Evolutionary conservation across 2,329 filamentous ascomycete genomes (phyloP), one percentile per base, ranked within the genome.

Genomic region (Tolypocladium capitatum): DNA sequence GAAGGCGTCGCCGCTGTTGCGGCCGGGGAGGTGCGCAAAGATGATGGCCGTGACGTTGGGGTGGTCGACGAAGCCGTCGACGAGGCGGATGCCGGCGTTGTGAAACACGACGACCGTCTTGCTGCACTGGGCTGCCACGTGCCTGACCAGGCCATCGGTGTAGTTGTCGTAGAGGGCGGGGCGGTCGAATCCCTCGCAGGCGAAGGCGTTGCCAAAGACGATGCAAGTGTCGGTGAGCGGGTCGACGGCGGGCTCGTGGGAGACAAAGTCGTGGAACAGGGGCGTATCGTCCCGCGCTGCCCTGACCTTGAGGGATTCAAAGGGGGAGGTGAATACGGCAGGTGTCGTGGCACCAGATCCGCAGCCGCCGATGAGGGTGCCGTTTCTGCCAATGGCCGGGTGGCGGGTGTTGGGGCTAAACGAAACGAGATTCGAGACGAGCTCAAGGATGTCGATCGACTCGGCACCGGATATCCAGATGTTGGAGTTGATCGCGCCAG

Each of bases 161-260:
- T 78, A 78, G 50, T 83, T 81, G 58, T 91, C 86, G 30, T 73
- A 72, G 36, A 86, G 68, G 8, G 71, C 72, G 0, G 76, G 68
- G 43, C 79, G 72, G 49, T 86, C 74, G 52, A 74, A 83, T 1
- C 83, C 84, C 63, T 94, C 88, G 1, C 83, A 80, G 1, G 83
- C 78, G 62, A 83, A 86, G 8, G 72, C 75, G 57, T 84, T 84
- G 54, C 78, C 75, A 53, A 84, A 77, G 0, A 83, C 77, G 2
- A 84, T 63, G 52, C 87, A 92, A 7, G 86, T 72, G 55, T 89
- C 74, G 1, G 74, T 70, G 4, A 53, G 62, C 2, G 67, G 59
- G 44, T 74, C 66, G 8, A 83, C 73, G 6, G 63, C 55, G 0
- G 80, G 78, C 1, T 68, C 60, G 1, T 60, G 57, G 1, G 63